Evolutionary conservation across 192 early-diverging fungal genomes (phyloP).

Genomic region (Spizellomyces sp.): DNA sequence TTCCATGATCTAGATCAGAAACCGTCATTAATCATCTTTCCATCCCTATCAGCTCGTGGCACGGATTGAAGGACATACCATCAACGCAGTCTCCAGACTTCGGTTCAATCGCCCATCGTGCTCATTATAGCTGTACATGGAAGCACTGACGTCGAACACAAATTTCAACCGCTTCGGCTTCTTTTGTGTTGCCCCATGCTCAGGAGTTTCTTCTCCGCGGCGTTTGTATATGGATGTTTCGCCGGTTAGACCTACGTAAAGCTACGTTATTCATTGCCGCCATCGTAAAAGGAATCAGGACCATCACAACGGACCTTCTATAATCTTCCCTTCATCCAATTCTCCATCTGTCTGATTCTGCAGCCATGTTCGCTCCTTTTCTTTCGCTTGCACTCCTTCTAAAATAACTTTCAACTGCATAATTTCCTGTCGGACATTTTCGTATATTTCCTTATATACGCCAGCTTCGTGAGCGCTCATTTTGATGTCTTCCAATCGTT

Average conservation of each 20-base stretch:
- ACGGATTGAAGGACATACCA: constrained; percentile 16
- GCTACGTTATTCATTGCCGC: constrained; percentile 12
- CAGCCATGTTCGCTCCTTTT: constrained; percentile 83
- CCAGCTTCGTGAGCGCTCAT: constrained; percentile 71
- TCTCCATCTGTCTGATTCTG: constrained; percentile 79
- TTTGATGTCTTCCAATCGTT: constrained; percentile 66
- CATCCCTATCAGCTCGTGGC: neutral
- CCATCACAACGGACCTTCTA: constrained; percentile 20
- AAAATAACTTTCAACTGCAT: constrained; percentile 76
- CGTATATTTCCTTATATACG: constrained; percentile 35
- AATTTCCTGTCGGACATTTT: constrained; percentile 69
- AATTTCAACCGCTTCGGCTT: constrained; percentile 78
- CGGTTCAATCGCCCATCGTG: constrained; percentile 47
- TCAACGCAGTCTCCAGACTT: constrained; percentile 46
- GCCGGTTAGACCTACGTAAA: constrained; percentile 71
- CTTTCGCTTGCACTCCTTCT: constrained; percentile 74
- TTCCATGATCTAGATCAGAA: constrained; percentile 60
- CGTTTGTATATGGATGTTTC: constrained; percentile 78
- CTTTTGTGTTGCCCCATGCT: constrained; percentile 67
- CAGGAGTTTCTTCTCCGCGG: constrained; percentile 74
- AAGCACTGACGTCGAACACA: constrained; percentile 78
- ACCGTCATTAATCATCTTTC: neutral
- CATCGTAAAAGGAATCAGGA: neutral
- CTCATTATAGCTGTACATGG: constrained; percentile 47
- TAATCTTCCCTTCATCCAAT: constrained; percentile 77